phyloP scores from a whole-genome alignment of 768 basidiomycete species.

The Boletellus emodensis region DNA sequence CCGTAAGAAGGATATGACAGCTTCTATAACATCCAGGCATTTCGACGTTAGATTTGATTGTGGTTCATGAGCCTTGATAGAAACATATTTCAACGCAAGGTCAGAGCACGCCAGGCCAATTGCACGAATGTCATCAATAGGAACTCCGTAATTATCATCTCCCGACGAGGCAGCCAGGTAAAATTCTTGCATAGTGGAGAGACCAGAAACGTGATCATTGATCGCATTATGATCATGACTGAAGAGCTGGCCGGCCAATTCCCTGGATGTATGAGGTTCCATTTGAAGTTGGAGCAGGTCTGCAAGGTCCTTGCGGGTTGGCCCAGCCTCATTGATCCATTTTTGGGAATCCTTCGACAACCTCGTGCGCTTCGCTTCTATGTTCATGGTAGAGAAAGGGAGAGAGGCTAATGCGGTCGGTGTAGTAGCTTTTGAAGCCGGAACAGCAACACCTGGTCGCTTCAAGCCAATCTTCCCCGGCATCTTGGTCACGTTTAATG shows the following conservation, averaged over 20 bases:
- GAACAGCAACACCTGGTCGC: slow-evolving; percentile 37
- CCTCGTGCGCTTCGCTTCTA: slow-evolving; percentile 54
- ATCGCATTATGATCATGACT: slow-evolving; percentile 95
- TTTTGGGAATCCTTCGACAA: slow-evolving; percentile 70
- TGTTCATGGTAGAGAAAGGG: slow-evolving; percentile 32
- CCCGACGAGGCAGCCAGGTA: slow-evolving; percentile 56
- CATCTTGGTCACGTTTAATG: slow-evolving; percentile 27
- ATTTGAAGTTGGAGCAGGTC: slow-evolving; percentile 88
- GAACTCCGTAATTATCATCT: slow-evolving; percentile 48
- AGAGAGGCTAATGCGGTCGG: slow-evolving; percentile 31
- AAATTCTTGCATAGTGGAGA: slow-evolving; percentile 72
- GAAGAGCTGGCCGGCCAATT: slow-evolving; percentile 75
- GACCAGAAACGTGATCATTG: slow-evolving; percentile 83
- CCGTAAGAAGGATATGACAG: slow-evolving; percentile 72
- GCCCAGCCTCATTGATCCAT: slow-evolving; percentile 85
- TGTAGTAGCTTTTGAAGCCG: slow-evolving; percentile 30
- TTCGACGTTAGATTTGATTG: slow-evolving; percentile 86
- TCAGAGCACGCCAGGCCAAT: slow-evolving; percentile 85
- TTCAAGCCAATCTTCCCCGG: slow-evolving; percentile 41
- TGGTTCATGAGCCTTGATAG: slow-evolving; percentile 84
- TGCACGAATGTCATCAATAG: slow-evolving; percentile 48
- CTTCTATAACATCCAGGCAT: slow-evolving; percentile 83
- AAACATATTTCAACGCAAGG: slow-evolving; percentile 88
- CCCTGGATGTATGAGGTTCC: slow-evolving; percentile 77
- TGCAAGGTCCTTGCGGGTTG: slow-evolving; percentile 81